Conservation (phyloP, 176 grass and related monocot species). For the Rhynchospora breviuscula region DNA sequence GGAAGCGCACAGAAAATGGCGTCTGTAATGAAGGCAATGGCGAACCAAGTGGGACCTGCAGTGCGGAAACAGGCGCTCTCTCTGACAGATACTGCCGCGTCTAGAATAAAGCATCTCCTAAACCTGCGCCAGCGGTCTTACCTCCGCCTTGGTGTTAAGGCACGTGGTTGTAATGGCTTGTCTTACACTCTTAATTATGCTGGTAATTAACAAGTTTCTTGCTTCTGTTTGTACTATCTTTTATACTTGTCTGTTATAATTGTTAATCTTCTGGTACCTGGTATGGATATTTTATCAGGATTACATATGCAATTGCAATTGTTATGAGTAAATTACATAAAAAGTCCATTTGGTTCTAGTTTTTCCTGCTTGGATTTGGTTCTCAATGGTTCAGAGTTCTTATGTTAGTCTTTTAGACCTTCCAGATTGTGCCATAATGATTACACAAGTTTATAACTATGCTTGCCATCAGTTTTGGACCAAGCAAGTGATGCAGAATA, state of each 20-base stretch:
- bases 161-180: conserved; percentile 81
- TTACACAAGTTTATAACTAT: neutral
- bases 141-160: conserved; percentile 67
- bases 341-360: too few species aligned
- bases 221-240: neutral
- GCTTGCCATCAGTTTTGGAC: neutral
- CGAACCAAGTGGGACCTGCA: conserved; percentile 29
- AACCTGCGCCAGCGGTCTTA: conserved; percentile 54
- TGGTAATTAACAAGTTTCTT: conserved; percentile 30
- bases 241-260: neutral
- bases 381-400: neutral
- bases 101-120: conserved; percentile 63
- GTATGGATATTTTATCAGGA: neutral
- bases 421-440: neutral
- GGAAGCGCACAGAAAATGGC: neutral
- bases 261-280: neutral
- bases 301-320: neutral
- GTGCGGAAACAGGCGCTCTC: conserved; percentile 55
- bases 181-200: conserved; percentile 94
- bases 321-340: neutral
- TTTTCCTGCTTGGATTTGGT: neutral
- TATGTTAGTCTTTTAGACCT: too few species aligned
- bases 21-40: conserved; percentile 45
- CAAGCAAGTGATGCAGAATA: too few species aligned
- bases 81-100: conserved; percentile 48